phyloP scores from a whole-genome alignment of 257 asterid genomes.

The Forsythia suspensa region DNA sequence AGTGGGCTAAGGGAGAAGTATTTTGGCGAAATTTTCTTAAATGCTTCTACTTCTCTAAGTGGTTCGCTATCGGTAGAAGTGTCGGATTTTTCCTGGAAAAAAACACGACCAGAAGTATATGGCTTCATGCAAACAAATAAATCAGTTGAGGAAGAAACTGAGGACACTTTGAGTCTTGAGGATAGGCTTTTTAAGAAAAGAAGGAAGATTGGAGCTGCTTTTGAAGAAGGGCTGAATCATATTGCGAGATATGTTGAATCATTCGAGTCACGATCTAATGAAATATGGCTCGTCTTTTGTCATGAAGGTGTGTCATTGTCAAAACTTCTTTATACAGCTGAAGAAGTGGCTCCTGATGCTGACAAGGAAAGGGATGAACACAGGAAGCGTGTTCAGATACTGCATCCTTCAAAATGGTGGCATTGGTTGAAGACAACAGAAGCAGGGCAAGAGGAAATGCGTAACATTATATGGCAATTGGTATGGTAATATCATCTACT shows the following conservation, averaged over 20 bases:
- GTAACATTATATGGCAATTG: conserved; percentile 81
- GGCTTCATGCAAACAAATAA: conserved; percentile 32
- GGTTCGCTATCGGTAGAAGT: conserved; percentile 45
- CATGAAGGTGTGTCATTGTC: conserved; percentile 95
- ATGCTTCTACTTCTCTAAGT: conserved; percentile 69
- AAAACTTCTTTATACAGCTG: conserved; percentile 86
- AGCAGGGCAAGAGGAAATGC: conserved; percentile 88
- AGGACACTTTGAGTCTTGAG: conserved; percentile 36
- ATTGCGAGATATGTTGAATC: conserved; percentile 96
- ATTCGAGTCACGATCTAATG: conserved; percentile 86
- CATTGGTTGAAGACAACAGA: conserved; percentile 89
- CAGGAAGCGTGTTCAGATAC: conserved; percentile 71
- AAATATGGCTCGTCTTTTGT: conserved; percentile 94
- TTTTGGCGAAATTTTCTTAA: conserved; percentile 86
- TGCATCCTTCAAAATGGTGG: conserved; percentile 99
- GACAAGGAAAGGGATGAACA: conserved; percentile 53
- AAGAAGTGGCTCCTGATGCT: conserved; percentile 56
- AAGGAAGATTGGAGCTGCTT: conserved; percentile 34
- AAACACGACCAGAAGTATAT: conserved; percentile 30
- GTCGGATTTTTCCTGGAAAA: conserved; percentile 40
- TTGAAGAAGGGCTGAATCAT: conserved; percentile 82
- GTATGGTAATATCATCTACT: conserved; percentile 43
- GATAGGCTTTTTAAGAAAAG: conserved; percentile 35
- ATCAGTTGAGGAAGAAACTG: conserved; percentile 38
- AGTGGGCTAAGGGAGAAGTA: conserved; percentile 95